Percentiles rank a stretch among this genome's conserved stretches.
phyloP scores from a whole-genome alignment of 2,329 filamentous ascomycete genomes.

The Metarhizium sp. region DNA sequence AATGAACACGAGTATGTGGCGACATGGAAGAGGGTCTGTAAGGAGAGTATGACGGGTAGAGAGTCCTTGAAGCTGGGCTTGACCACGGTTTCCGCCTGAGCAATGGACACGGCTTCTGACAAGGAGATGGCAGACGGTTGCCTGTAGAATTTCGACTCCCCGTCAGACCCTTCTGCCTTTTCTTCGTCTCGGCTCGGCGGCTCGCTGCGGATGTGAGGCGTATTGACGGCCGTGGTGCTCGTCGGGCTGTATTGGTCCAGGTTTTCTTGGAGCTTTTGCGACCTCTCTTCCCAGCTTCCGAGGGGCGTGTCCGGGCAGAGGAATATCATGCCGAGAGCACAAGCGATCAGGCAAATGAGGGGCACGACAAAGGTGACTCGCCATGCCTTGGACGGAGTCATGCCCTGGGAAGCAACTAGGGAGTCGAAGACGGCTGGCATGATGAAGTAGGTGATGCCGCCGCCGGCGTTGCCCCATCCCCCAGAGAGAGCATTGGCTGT shows the following conservation, averaged over 20 bases:
- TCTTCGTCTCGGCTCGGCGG: constrained; percentile 21
- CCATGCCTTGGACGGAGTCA: constrained; percentile 65
- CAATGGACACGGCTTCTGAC: constrained; percentile 43
- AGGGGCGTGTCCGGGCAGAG: constrained; percentile 75
- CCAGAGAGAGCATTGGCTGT: constrained; percentile 80
- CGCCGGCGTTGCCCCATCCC: constrained; percentile 79
- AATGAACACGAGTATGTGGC: constrained; percentile 55
- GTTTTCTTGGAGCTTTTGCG: constrained; percentile 45
- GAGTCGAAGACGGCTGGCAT: constrained; percentile 88
- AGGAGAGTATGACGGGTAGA: constrained; percentile 35
- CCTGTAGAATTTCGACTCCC: constrained; percentile 20
- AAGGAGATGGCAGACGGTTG: constrained; percentile 38
- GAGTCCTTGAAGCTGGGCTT: constrained; percentile 47
- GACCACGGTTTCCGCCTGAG: constrained; percentile 40
- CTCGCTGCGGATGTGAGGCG: constrained; percentile 38
- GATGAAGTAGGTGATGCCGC: constrained; percentile 85
- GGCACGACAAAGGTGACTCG: constrained; percentile 77
- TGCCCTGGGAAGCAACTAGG: constrained; percentile 48
- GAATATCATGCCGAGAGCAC: constrained; percentile 60
- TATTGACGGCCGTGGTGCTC: constrained; percentile 34
- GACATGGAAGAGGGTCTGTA: constrained; percentile 45
- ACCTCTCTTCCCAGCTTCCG: constrained; percentile 70
- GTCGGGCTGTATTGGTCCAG: constrained; percentile 34
- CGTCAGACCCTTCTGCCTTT: constrained; percentile 2
- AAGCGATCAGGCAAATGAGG: constrained; percentile 61